Evolutionary conservation across 2,329 filamentous ascomycete genomes (phyloP).

Genomic region (Verticillium tricorpus): DNA sequence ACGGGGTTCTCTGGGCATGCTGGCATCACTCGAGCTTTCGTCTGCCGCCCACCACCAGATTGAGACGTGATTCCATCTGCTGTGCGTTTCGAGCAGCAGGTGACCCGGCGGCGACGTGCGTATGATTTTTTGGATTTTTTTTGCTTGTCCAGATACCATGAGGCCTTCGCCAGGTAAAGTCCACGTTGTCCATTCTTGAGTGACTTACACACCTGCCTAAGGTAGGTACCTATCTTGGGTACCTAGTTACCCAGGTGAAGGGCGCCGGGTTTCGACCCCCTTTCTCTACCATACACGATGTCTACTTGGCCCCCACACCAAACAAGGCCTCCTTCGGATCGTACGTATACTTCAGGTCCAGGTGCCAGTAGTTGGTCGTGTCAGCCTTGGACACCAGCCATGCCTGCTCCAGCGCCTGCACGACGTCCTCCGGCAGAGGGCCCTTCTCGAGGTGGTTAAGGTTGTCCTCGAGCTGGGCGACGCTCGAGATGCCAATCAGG

Average conservation of each 20-base stretch:
- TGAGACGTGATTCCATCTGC: too few species aligned
- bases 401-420: slow-evolving; percentile 70
- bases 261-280: too few species aligned
- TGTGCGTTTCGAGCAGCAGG: neutral
- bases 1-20: neutral
- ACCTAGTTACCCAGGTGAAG: too few species aligned
- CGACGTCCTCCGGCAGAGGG: slow-evolving; percentile 70
- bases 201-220: too few species aligned
- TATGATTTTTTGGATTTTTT: too few species aligned
- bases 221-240: too few species aligned
- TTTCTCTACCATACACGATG: neutral
- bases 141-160: too few species aligned
- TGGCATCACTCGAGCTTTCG: too few species aligned
- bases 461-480: slow-evolving; percentile 54
- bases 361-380: slow-evolving; percentile 49
- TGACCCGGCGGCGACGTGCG: neutral
- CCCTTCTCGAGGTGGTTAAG: slow-evolving; percentile 59
- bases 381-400: slow-evolving; percentile 67
- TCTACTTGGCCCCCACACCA: slow-evolving; percentile 35
- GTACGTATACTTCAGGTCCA: slow-evolving; percentile 62
- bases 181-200: neutral
- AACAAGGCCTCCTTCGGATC: slow-evolving; percentile 59
- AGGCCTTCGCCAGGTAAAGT: too few species aligned
- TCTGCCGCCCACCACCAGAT: too few species aligned
- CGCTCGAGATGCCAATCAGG: slow-evolving; percentile 54